Base-by-base conservation (phyloP, 371 early-diverging fungal species). In the Syncephalastrum contaminatum region DNA sequence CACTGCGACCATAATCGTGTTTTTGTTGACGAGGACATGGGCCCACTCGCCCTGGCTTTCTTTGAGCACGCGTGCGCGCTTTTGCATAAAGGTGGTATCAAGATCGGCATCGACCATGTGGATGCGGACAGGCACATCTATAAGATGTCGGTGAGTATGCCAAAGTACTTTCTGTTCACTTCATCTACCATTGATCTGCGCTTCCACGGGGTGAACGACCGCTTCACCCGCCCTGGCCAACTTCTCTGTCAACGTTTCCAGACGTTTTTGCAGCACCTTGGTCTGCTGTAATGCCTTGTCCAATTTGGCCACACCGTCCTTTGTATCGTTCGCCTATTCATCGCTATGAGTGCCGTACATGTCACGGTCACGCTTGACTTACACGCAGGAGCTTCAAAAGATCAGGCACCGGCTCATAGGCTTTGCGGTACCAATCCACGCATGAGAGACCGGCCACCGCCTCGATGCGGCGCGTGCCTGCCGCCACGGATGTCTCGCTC, bases 401-500 rank as follows among this genome's bases (percentile, higher is more conserved):
- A 10, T 73, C 62, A 2, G 75, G 71, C 2, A 82, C 69, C 48
- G 76, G 75, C 15, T 71, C 56, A 61, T 75, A 80, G 14, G 80
- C 63, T 18, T 80, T 70, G 52, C 75, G 63, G 36, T 81, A 79
- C 67, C 75, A 78, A 6, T 78, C 70, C 3, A 76, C 56, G 40
- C 82, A 85, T 1, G 87, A 63, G 14, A 53, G 41, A 2, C 89
- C 90, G 4, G 88, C 90, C 10, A 85, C 83, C 1, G 92, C 92
- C 56, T 91, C 92, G 42, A 91, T 89, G 25, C 92, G 77, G 22
- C 91, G 70, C 13, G 89, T 88, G 15, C 90, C 83, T 1, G 89
- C 87, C 25, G 88, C 88, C 7, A 89, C 84, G 2, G 89, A 87
- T 12, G 85, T 77, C 59, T 88, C 88, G 0, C 71, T 73, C 3